Percentiles rank a stretch among this genome's conserved stretches.
phyloP scores from a whole-genome alignment of 2,329 filamentous ascomycete species.

The Penicillium sp. region DNA sequence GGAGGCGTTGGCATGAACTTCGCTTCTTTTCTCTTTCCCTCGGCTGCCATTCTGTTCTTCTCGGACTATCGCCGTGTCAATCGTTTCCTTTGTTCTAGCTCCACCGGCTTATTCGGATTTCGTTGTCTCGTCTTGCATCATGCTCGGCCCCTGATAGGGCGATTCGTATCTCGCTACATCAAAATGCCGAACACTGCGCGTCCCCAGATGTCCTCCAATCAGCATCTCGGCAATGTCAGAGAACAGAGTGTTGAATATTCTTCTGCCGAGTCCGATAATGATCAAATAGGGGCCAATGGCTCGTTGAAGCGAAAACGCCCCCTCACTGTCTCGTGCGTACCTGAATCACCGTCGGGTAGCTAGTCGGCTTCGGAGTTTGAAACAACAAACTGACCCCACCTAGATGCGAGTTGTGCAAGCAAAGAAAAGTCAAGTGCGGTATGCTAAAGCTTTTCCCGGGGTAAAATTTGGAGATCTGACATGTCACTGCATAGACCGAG shows the following conservation, averaged over 20 bases:
- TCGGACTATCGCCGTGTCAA: conserved; percentile 15
- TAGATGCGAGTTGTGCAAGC: conserved; percentile 48
- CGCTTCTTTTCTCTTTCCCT: conserved; percentile 13
- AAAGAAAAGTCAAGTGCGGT: conserved; percentile 50
- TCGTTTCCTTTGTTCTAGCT: neutral
- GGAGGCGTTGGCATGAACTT: conserved; percentile 16
- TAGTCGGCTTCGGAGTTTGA: neutral
- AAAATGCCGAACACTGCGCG: conserved; percentile 37
- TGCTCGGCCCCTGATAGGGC: conserved; percentile 25
- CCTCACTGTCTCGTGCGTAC: conserved; percentile 41
- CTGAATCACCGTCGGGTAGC: neutral
- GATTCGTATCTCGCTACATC: conserved; percentile 30
- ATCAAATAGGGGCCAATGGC: conserved; percentile 29
- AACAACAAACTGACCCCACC: conserved; percentile 21
- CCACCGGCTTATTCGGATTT: conserved; percentile 1
- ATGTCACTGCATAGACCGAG: conserved; percentile 43
- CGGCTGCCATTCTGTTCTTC: conserved; percentile 7
- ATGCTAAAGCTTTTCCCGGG: conserved; percentile 14
- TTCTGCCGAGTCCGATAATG: conserved; percentile 38
- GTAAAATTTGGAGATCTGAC: conserved; percentile 1
- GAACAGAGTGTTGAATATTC: conserved; percentile 39
- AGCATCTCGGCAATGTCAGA: conserved; percentile 24
- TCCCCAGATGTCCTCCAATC: conserved; percentile 23
- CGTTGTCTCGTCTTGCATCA: conserved; percentile 10
- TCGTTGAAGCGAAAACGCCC: conserved; percentile 41